Evolutionary conservation across 129 eudicot genomes (phyloP).

Genomic region (Rutidosis leptorrhynchoides): DNA sequence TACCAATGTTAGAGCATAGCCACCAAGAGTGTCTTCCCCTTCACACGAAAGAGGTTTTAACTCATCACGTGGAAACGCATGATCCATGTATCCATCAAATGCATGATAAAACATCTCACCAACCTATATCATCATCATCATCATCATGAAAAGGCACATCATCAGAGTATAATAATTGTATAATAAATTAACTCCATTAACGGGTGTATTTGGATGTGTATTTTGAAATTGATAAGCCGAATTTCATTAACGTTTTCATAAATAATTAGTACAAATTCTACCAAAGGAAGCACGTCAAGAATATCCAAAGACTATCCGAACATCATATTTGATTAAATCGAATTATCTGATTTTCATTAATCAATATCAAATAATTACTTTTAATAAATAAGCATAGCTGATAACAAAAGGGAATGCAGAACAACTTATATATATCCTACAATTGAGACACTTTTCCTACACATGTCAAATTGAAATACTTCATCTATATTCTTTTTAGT

Average conservation of each 20-base stretch:
- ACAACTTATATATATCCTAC: not conserved
- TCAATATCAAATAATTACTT: not conserved
- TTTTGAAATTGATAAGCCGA: not conserved
- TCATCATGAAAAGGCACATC: slow-evolving; percentile 3
- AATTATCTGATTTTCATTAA: not conserved
- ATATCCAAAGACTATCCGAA: not conserved
- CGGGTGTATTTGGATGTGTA: not conserved
- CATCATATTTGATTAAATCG: not conserved
- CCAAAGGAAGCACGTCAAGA: not conserved
- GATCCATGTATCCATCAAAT: slow-evolving; percentile 89
- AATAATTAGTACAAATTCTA: not conserved
- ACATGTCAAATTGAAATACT: not conserved
- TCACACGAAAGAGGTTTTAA: slow-evolving; percentile 82
- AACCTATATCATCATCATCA: slow-evolving; percentile 40
- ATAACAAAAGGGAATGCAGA: not conserved
- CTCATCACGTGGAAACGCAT: slow-evolving; percentile 97
- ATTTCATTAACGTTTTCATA: not conserved
- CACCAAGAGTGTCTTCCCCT: slow-evolving; percentile 97
- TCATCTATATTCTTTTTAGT: not conserved
- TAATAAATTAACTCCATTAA: not conserved
- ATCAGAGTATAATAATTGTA: too few species aligned
- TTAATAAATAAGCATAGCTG: not conserved
- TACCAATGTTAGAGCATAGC: slow-evolving; percentile 97
- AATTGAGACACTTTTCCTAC: not conserved
- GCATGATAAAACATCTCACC: slow-evolving; percentile 97